Base-by-base conservation (phyloP, 1,284 basidiomycete genomes). In the Bjerkandera adusta region DNA sequence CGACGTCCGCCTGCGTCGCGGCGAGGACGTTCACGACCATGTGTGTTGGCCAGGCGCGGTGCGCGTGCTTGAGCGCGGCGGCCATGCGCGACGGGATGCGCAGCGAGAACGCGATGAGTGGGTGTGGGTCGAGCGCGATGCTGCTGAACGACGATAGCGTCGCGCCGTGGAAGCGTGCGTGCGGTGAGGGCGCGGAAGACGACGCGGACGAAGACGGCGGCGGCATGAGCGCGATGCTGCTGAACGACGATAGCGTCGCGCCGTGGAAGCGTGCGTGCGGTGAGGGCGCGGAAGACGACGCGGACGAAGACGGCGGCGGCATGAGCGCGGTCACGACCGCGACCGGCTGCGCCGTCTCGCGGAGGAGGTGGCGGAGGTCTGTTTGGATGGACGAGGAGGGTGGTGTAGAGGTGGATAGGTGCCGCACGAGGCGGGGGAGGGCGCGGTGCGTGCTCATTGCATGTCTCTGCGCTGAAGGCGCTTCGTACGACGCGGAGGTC, bases 101-200 rank as follows among this genome's bases (percentile, higher is more conserved):
- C 11, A 96, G 75, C 10, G 91, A 86, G 66, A 96, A 96, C 0
- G 91, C 79, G 53, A 97, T 79, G 49, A 96, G 77, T 0, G 93
- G 92, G 56, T 84, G 70, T 1, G 93, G 93, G 57, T 91, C 81
- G 70, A 97, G 79, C 1, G 92, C 83, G 57, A 96, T 83, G n/a
- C 91, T 92, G 21, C 90, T 84, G 63, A 96, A 92, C 0, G 92
- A 95, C 4, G 93, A 95, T 33, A 97, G 74, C 0, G 93, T 96
- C 33, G 92, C 91, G 52, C 93, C 93, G 65, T 96, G 92, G 56
- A 73, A 85, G 4, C 51, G 56, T n/a, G 50, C 38, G 51, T 50
- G 49, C 16, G 24, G 15, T n/a, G n/a, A n/a, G 22, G 36, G 16
- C 25, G 38, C 8, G 38, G 13, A 4, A 34, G 15, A 27, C 32